Evolutionary conservation across 2,329 filamentous ascomycete genomes (phyloP), one percentile per base, ranked within the genome.

Genomic region (Sporothrix mexicana): DNA sequence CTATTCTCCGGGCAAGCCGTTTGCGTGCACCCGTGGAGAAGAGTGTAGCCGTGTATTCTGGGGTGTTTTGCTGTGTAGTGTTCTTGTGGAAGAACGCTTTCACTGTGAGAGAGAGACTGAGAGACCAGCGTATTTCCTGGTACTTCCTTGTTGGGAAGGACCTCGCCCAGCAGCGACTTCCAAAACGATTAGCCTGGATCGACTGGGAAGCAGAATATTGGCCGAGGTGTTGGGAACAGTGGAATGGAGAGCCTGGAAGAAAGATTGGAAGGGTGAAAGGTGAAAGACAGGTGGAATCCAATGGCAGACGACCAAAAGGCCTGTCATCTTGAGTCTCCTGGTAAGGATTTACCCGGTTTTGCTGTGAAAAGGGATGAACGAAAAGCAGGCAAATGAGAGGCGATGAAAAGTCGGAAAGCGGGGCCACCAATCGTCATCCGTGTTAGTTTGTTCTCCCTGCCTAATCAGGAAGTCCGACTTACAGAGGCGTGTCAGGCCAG

Each of bases 381-480:
- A 47, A 66, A n/a, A 66, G 41, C 36, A 20, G 36, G 30, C 47
- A 23, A 71, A 30, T 5, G 9, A 3, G 64, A 30, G n/a, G 30
- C 30, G 30, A 36, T 4, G 7, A 36, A 36, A 36, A 36, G 30
- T 7, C 3, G 30, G 20, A 67, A 51, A 51, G 64, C n/a, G 64
- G 64, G 45, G 2, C 45, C 7, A 0, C 10, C 20, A 20, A 53
- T 47, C 45, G 51, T 68, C 47, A 10, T 53, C 64, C 17, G 45
- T 49, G 45, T 68, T 53, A 53, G 15, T 69, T 41, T 43, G 17
- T 8, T 23, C 30, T 36, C 23, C 66, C 17, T 69, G 49, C 66
- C 66, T 68, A 69, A 69, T 69, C 49, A 69, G 66, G 66, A 53
- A 69, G 66, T 69, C 17, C 15, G 49, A 45, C 66, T 69, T 55